Evolutionary conservation across 192 early-diverging fungal species (phyloP).

Genomic region (Backusella luteola): DNA sequence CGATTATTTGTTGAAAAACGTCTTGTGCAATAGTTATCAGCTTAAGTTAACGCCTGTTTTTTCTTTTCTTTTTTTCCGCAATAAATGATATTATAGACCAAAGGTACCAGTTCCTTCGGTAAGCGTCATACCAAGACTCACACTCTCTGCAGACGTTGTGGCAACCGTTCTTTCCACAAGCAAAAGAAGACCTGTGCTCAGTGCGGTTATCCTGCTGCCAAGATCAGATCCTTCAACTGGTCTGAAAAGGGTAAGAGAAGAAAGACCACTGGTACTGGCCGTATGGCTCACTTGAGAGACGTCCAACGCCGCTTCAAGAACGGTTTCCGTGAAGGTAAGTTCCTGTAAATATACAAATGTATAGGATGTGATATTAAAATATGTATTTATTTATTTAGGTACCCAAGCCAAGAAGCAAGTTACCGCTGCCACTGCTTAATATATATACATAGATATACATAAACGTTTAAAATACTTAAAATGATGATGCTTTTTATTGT

Average conservation of each 20-base stretch:
- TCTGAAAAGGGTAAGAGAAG: slow-evolving; percentile 93
- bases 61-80: not conserved
- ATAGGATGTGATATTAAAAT: not conserved
- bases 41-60: not conserved
- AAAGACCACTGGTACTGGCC: slow-evolving; percentile 99
- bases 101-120: slow-evolving; percentile 99
- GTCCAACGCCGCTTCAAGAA: slow-evolving; percentile 95
- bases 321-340: slow-evolving; percentile 88
- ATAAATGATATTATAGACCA: slow-evolving; percentile 60
- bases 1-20: not conserved
- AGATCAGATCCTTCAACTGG: slow-evolving; percentile 98
- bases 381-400: not conserved
- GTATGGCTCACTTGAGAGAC: slow-evolving; percentile 95
- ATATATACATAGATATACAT: not conserved
- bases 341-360: not conserved
- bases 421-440: slow-evolving; percentile 20
- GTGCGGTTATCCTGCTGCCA: slow-evolving; percentile 98
- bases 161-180: slow-evolving; percentile 96
- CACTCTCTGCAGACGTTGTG: slow-evolving; percentile 97
- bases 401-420: slow-evolving; percentile 23
- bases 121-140: slow-evolving; percentile 99
- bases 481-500: not conserved
- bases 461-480: not conserved
- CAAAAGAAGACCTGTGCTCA: slow-evolving; percentile 99
- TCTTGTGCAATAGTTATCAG: not conserved